Base-by-base conservation (phyloP, 768 basidiomycete genomes). In the Leucosporidium creatinivorum region DNA sequence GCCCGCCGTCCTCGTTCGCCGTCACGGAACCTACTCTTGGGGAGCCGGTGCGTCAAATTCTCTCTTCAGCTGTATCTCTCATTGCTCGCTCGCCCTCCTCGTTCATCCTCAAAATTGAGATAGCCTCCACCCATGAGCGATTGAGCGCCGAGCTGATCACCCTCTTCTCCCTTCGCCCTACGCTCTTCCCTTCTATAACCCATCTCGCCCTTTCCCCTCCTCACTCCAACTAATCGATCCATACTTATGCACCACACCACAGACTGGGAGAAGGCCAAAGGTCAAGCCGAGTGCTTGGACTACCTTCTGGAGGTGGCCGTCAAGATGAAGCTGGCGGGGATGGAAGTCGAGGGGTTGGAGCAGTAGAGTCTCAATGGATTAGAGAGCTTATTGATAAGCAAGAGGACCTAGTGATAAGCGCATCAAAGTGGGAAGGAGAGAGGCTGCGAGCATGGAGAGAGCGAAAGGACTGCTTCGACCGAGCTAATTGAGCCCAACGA, bases 271-370 rank as follows among this genome's bases (percentile, higher is more conserved):
- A 69, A 70, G 44, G 68, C 68, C 56, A 76, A 36, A 75, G 68
- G 54, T 10, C 62, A 61, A 47, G 51, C 67, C 21, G 72, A 89
- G 86, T 93, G 91, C 77, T 83, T 93, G 36, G 91, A 93, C 76
- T 93, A 93, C 78, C 82, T 93, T 23, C 91, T 93, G 73, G 91
- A 93, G 76, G 86, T 93, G 59, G 87, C 84, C 17, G 89, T 91
- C 62, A 73, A 73, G 73, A 73, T 75, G 73, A 59, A 62, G 21
- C 62, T 73, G 3, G 74, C 74, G 3, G 74, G 74, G 2, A 47
- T 75, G 54, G 33, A 64, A 36, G 39, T 44, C 39, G 39, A 44
- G 39, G 39, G 39, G 39, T 15, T 44, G 8, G 39, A 44, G 39
- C 39, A 44, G 39, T 44, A 44, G 39, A 36, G 33, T n/a, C n/a